A percentile compares a stretch with the other conserved stretches of the same genome.
These are phyloP conservation scores for Schizochytrium sp. DNA, from an alignment of 108 stramenopile genomes.

Conservation along the genomic window DNA sequence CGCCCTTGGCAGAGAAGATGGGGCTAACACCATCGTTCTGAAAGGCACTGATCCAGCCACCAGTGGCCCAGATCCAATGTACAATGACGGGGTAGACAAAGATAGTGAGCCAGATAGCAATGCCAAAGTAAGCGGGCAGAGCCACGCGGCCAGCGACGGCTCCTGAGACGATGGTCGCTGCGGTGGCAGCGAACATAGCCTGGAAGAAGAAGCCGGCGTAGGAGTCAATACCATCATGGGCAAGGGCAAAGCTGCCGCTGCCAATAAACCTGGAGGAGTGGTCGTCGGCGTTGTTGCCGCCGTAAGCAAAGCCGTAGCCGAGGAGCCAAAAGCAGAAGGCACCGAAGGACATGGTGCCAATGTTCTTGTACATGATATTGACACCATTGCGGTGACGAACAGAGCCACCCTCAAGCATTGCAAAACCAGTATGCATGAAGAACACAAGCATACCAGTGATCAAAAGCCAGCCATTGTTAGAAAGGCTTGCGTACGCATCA, in stretches of 20 bases:
- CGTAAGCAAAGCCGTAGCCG: slow-evolving; percentile 88
- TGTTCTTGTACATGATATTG: slow-evolving; percentile 84
- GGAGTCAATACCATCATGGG: not conserved
- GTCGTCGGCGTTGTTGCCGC: slow-evolving; percentile 62
- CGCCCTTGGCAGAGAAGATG: slow-evolving; percentile 73
- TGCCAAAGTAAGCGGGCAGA: slow-evolving; percentile 76
- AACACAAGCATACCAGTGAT: slow-evolving; percentile 83
- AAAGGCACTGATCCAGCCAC: slow-evolving; percentile 66
- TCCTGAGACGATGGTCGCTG: slow-evolving; percentile 91
- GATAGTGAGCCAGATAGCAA: slow-evolving; percentile 73
- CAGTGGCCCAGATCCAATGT: slow-evolving; percentile 67
- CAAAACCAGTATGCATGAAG: slow-evolving; percentile 91
- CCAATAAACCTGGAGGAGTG: slow-evolving; percentile 77
- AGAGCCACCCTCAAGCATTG: slow-evolving; percentile 88
- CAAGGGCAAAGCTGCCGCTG: slow-evolving; percentile 77
- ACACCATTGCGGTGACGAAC: slow-evolving; percentile 65
- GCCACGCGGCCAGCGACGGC: slow-evolving; percentile 89
- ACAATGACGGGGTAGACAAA: slow-evolving; percentile 81
- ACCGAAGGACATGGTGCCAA: slow-evolving; percentile 86
- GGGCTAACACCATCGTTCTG: not conserved
- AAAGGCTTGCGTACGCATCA: not conserved
- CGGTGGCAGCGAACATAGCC: slow-evolving; percentile 85
- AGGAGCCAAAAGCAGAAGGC: slow-evolving; percentile 86
- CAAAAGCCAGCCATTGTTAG: slow-evolving; percentile 65
- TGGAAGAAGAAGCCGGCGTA: slow-evolving; percentile 83